Conservation (phyloP, 495 filamentous ascomycete genomes). For the Penicillium mononematosum region DNA sequence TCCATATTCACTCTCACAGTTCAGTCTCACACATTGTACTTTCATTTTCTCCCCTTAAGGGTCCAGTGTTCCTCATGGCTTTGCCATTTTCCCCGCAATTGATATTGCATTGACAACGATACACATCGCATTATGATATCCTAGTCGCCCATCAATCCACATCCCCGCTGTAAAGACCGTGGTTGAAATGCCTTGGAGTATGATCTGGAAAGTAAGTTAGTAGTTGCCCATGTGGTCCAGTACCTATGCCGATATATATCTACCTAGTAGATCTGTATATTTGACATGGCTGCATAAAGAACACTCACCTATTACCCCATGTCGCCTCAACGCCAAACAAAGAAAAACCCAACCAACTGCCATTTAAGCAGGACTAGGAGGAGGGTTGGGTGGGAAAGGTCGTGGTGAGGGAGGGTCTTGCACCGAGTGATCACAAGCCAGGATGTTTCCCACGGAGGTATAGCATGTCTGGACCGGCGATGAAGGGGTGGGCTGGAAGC, state of each 20-base stretch:
- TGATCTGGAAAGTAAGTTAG: slow-evolving; percentile 7
- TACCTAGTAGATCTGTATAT: not conserved
- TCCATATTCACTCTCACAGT: not conserved
- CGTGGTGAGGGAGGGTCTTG: slow-evolving; percentile 42
- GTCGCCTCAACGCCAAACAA: slow-evolving; percentile 23
- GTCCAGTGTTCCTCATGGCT: not conserved
- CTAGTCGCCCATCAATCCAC: slow-evolving; percentile 3
- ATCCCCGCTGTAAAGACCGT: not conserved
- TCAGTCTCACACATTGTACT: not conserved
- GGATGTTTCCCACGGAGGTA: slow-evolving; percentile 10
- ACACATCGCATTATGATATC: slow-evolving; percentile 2
- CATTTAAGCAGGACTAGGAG: slow-evolving; percentile 42
- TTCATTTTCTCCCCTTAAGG: not conserved
- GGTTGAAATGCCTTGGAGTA: slow-evolving; percentile 6
- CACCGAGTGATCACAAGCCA: slow-evolving; percentile 26
- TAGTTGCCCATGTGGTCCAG: too few species aligned
- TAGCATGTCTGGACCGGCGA: not conserved
- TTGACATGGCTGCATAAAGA: not conserved
- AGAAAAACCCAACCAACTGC: not conserved
- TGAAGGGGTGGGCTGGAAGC: not conserved
- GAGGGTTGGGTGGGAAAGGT: slow-evolving; percentile 45
- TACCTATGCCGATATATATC: not conserved
- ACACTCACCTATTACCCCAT: slow-evolving; percentile 21
- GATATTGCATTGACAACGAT: not conserved
- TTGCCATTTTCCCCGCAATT: not conserved